Evolutionary conservation across 1,284 basidiomycete species (phyloP).

Genomic region (Moesziomyces sp.): DNA sequence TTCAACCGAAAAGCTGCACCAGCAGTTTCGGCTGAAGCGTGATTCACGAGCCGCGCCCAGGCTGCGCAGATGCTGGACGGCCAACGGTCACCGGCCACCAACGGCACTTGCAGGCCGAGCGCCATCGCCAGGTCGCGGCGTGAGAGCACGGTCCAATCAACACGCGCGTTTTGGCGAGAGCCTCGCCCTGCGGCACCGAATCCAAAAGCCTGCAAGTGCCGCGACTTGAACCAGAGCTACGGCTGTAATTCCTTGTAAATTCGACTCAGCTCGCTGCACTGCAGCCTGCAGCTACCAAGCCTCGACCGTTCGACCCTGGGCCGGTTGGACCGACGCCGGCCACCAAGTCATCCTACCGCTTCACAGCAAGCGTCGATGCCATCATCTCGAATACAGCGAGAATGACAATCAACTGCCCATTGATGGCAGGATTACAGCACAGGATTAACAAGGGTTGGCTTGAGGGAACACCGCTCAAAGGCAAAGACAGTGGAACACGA

Average conservation of each 20-base stretch:
- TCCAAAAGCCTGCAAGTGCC: conserved; percentile 16
- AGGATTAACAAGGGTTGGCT: no score
- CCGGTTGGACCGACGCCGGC: conserved; percentile 23
- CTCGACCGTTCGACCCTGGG: neutral
- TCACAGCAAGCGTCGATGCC: neutral
- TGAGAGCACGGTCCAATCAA: conserved; percentile 39
- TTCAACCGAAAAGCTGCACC: neutral
- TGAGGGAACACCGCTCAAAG: no score
- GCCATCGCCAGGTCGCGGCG: neutral
- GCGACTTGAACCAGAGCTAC: conserved; percentile 12
- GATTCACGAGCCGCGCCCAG: neutral
- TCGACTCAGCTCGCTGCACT: conserved; percentile 10
- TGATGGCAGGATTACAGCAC: no score
- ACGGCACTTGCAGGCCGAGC: neutral
- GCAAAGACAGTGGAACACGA: no score
- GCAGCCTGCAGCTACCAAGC: neutral
- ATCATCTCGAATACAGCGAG: neutral
- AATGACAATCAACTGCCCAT: no score
- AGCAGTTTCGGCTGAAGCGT: neutral
- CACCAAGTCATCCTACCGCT: neutral
- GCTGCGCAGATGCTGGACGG: neutral
- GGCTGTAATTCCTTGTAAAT: conserved; percentile 38
- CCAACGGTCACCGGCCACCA: neutral
- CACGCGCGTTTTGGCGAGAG: conserved; percentile 31
- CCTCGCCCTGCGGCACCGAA: neutral